Evolutionary conservation across 495 filamentous ascomycete genomes (phyloP), one percentile per base, ranked within the genome.

Genomic region (Tuber melanosporum): DNA sequence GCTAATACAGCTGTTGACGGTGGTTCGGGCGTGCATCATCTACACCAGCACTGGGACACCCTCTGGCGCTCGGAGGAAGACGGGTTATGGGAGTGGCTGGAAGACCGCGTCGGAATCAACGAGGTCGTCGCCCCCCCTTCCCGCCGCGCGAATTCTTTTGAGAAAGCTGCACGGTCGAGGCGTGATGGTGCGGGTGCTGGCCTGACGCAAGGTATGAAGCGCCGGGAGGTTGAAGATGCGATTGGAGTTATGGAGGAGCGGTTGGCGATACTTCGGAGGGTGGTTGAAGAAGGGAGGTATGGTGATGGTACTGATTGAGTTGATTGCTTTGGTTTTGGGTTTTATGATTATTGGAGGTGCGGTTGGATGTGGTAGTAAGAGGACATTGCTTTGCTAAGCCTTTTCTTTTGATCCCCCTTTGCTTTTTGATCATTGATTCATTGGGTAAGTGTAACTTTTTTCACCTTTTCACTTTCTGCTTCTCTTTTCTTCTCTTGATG

Each of bases 31-130:
- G 10, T 73, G 73, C 57, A 89, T 94, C 10, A 90, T 94, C 76
- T 88, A 93, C 9, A 83, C 92, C 26, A 91, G 90, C 41, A 95
- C 9, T 99, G 98, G 83, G 95, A 98, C 77, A 91, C 97, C 85
- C 91, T 97, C 80, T 99, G 95, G 95, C 88, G 90, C 26, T 86
- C 89, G 26, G 95, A 98, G 82, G 95, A 99, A 83, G 93, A 89
- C 79, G 93, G 94, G 74, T 86, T 99, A 14, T 99, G 96, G 96
- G 90, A 92, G 72, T 99, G 95, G 95, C 86, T 99, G 17, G 95
- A 99, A 80, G 92, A 98, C 75, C 87, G 95, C 19, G 90, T 92
- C 1, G 93, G 92, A 7, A 84, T 93, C 76, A 85, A 87, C 15
- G 85, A 87, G 49, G 83, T 75, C n/a, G 78, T 83, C 20, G 84